phyloP scores from a whole-genome alignment of 2,329 filamentous ascomycete species.

The Colletotrichum falcatum region DNA sequence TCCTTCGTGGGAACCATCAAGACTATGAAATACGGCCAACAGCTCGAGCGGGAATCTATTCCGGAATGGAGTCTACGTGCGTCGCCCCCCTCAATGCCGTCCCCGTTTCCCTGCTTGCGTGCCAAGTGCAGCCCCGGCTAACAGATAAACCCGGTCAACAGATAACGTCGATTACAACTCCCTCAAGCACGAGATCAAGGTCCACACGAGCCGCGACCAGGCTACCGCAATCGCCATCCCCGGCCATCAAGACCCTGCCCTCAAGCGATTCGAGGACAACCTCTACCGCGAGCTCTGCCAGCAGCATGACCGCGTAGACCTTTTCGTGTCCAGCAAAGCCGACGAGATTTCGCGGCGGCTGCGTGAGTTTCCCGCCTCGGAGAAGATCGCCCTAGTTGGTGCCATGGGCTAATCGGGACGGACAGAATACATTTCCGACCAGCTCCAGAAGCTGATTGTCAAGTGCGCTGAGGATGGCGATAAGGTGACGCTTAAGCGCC shows the following conservation, averaged over 20 bases:
- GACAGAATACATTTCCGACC: slow-evolving; percentile 62
- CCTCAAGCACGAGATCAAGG: slow-evolving; percentile 86
- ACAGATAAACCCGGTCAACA: slow-evolving; percentile 48
- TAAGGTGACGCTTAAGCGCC: slow-evolving; percentile 58
- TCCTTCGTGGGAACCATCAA: slow-evolving; percentile 14
- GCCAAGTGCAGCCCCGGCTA: slow-evolving; percentile 3
- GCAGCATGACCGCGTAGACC: slow-evolving; percentile 81
- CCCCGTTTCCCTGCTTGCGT: background rate
- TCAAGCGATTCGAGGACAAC: slow-evolving; percentile 75
- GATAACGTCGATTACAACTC: slow-evolving; percentile 93
- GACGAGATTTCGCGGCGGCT: slow-evolving; percentile 80
- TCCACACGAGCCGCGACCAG: slow-evolving; percentile 78
- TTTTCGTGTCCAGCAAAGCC: slow-evolving; percentile 84
- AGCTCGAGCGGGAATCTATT: slow-evolving; percentile 79
- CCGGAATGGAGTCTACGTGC: slow-evolving; percentile 85
- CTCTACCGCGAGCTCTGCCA: slow-evolving; percentile 77
- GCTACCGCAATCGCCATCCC: slow-evolving; percentile 80
- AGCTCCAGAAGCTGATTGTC: slow-evolving; percentile 60
- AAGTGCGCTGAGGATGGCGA: slow-evolving; percentile 55
- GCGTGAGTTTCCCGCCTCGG: slow-evolving; percentile 54
- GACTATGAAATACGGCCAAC: slow-evolving; percentile 81
- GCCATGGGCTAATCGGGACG: slow-evolving; percentile 18
- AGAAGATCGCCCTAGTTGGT: background rate
- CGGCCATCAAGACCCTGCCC: slow-evolving; percentile 70
- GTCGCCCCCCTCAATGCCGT: slow-evolving; percentile 16